These are phyloP conservation scores for Pythium phragmitis DNA, from an alignment of 352 stramenopile genomes.

Conservation along the genomic window DNA sequence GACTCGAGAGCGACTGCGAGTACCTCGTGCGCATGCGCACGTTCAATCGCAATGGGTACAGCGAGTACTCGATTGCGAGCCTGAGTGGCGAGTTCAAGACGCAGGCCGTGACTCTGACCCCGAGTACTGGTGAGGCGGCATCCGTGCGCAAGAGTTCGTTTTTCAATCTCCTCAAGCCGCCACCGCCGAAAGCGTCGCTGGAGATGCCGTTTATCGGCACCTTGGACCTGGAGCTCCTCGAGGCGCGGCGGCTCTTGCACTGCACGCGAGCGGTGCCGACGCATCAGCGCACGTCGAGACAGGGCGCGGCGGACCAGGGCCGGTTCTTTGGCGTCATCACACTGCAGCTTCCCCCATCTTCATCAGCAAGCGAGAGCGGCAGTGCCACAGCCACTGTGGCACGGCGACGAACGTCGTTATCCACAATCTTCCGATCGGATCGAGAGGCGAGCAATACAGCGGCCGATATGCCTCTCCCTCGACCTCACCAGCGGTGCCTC, in stretches of 20 bases:
- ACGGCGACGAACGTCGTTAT: slow-evolving; percentile 11
- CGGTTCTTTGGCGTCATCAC: slow-evolving; percentile 24
- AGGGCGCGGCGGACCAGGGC: slow-evolving; percentile 15
- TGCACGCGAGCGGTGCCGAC: neutral
- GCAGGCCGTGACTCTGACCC: neutral
- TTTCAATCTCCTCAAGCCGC: slow-evolving; percentile 1
- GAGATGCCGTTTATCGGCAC: slow-evolving; percentile 56
- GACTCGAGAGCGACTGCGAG: slow-evolving; percentile 51
- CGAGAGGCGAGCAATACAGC: neutral
- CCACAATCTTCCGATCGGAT: slow-evolving; percentile 5
- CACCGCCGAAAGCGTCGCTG: neutral
- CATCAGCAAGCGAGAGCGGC: neutral
- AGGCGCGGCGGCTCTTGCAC: slow-evolving; percentile 38
- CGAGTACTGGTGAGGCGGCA: neutral
- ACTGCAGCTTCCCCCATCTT: slow-evolving; percentile 4
- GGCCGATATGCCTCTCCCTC: too few species aligned
- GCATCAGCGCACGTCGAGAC: neutral
- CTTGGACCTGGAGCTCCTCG: slow-evolving; percentile 57
- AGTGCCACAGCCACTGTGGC: neutral
- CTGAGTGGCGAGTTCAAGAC: slow-evolving; percentile 52
- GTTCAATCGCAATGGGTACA: slow-evolving; percentile 62
- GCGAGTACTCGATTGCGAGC: slow-evolving; percentile 50
- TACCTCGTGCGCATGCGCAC: slow-evolving; percentile 62
- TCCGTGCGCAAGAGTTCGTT: slow-evolving; percentile 13
- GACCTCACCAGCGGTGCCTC: slow-evolving; percentile 16